Evolutionary conservation across 2,329 filamentous ascomycete genomes (phyloP).

Genomic region (Penicillium expansum): DNA sequence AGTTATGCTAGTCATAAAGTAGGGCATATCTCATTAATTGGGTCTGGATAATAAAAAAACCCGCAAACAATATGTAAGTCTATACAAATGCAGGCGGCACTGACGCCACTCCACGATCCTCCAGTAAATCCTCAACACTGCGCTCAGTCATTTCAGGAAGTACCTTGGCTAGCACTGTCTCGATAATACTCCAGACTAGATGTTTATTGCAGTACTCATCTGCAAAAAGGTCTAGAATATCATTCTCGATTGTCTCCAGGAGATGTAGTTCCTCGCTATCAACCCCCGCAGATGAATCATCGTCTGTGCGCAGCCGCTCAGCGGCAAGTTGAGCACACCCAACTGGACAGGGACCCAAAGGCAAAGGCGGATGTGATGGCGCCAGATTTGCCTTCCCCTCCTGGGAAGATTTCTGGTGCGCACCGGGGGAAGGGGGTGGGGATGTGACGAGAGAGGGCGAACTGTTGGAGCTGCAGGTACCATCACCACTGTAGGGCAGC

Average conservation of each 20-base stretch:
- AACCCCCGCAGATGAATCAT: conserved; percentile 20
- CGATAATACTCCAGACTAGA: conserved; percentile 76
- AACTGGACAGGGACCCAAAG: not conserved
- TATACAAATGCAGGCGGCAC: conserved; percentile 16
- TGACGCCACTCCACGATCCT: conserved; percentile 58
- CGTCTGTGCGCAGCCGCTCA: conserved; percentile 11
- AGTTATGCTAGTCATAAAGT: conserved; percentile 8
- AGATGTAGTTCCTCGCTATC: conserved; percentile 51
- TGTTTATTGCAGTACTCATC: conserved; percentile 93
- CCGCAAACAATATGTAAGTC: not conserved
- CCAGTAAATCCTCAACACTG: conserved; percentile 68
- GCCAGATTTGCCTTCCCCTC: not conserved
- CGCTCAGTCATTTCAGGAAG: conserved; percentile 79
- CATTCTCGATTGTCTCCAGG: conserved; percentile 59
- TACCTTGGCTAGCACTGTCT: conserved; percentile 75
- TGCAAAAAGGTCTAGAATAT: conserved; percentile 69
- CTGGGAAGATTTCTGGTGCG: not conserved
- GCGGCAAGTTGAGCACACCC: conserved; percentile 2
- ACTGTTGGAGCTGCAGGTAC: conserved; percentile 25
- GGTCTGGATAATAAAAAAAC: not conserved
- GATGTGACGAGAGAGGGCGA: conserved; percentile 16
- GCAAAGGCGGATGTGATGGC: conserved; percentile 2
- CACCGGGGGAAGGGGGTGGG: conserved; percentile 13
- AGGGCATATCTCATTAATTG: conserved; percentile 12
- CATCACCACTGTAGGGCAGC: conserved; percentile 14